These are phyloP conservation scores for Xylariaceae sp. DNA, from an alignment of 2,329 filamentous ascomycete genomes.

Conservation along the genomic window DNA sequence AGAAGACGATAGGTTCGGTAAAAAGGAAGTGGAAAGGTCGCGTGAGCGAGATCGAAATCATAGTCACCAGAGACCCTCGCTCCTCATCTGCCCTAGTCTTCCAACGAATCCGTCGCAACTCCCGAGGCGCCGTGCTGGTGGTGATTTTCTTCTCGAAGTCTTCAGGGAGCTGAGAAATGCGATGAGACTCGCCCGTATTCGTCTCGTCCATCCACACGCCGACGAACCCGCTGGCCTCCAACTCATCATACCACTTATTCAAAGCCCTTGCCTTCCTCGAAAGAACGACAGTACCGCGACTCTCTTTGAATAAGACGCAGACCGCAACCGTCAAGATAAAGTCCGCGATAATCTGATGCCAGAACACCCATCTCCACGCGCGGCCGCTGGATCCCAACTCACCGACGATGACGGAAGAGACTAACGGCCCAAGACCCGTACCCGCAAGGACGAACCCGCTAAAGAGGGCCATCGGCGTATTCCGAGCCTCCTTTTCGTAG, in stretches of 20 bases:
- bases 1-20: conserved; percentile 75
- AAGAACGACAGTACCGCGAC: conserved; percentile 72
- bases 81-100: conserved; percentile 74
- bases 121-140: background rate
- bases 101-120: conserved; percentile 63
- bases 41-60: conserved; percentile 68
- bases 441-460: conserved; percentile 73
- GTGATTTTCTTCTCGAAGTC: conserved; percentile 17
- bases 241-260: conserved; percentile 72
- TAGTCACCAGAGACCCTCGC: conserved; percentile 58
- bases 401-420: conserved; percentile 64
- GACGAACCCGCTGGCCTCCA: conserved; percentile 60
- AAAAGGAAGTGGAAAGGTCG: conserved; percentile 73
- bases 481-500: conserved; percentile 71
- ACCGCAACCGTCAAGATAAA: conserved; percentile 60
- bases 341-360: conserved; percentile 71
- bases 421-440: conserved; percentile 71
- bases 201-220: conserved; percentile 39
- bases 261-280: conserved; percentile 66
- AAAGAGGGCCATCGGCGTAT: conserved; percentile 87
- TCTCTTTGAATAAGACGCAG: conserved; percentile 71
- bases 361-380: conserved; percentile 82
- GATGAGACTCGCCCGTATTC: background rate
- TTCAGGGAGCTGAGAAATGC: background rate
- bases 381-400: conserved; percentile 41